A percentile compares a stretch with the other conserved stretches of the same genome.
Evolutionary conservation across 1,284 basidiomycete species (phyloP).

Genomic region (Mycena citricolor): DNA sequence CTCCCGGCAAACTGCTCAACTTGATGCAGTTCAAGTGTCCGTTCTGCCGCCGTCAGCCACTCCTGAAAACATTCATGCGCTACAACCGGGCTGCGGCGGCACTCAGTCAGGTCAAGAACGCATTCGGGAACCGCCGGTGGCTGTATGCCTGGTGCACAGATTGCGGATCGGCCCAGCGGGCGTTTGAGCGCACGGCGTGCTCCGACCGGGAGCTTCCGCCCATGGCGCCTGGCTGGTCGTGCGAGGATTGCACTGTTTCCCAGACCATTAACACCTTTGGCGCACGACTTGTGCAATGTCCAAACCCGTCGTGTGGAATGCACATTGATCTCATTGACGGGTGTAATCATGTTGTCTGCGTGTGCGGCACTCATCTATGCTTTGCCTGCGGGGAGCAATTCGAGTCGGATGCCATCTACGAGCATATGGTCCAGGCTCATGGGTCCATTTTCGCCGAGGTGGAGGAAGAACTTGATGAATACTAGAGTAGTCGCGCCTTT

Average conservation of each 20-base stretch:
- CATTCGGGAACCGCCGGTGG: slow-evolving; percentile 26
- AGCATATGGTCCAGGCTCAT: no score
- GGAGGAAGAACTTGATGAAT: no score
- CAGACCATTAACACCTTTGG: no score
- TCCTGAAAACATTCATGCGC: slow-evolving; percentile 24
- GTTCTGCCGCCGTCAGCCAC: slow-evolving; percentile 29
- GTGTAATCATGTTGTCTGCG: no score
- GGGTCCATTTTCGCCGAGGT: no score
- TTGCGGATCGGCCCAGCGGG: slow-evolving; percentile 27
- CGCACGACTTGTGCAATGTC: no score
- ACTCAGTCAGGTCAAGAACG: slow-evolving; percentile 24
- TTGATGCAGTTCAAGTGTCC: slow-evolving; percentile 28
- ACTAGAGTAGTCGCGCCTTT: no score
- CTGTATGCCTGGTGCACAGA: slow-evolving; percentile 30
- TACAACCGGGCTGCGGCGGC: slow-evolving; percentile 24
- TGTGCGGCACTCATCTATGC: no score
- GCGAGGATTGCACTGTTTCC: slow-evolving; percentile 26
- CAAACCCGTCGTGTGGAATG: no score
- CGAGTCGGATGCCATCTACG: no score
- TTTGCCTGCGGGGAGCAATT: no score
- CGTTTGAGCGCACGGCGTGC: slow-evolving; percentile 24
- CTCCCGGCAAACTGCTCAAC: slow-evolving; percentile 27
- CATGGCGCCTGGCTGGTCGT: slow-evolving; percentile 19
- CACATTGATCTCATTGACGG: no score
- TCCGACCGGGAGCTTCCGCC: slow-evolving; percentile 19